Conservation (phyloP, 2,329 filamentous ascomycete genomes). For the Microsporum canis region DNA sequence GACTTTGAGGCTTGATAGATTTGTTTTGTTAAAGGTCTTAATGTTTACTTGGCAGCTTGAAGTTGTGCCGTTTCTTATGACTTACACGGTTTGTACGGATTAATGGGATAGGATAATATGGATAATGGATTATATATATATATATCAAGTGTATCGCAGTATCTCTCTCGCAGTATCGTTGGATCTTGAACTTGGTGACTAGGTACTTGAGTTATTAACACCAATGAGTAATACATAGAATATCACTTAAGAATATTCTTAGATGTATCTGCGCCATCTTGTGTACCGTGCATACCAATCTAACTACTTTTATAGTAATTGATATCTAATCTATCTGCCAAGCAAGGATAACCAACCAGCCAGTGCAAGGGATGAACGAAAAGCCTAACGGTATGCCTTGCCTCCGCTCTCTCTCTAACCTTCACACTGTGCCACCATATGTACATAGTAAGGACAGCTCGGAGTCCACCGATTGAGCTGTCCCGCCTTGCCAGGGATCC, state of each 20-base stretch:
- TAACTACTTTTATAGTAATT: not conserved
- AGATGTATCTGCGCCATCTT: not conserved
- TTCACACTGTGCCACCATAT: not conserved
- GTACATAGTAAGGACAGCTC: not conserved
- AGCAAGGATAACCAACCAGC: not conserved
- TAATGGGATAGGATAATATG: not conserved
- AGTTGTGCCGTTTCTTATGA: not conserved
- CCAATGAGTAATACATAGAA: too few species aligned
- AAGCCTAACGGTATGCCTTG: not conserved
- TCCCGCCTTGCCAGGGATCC: not conserved
- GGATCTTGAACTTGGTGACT: too few species aligned
- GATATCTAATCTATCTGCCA: not conserved
- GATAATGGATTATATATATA: not conserved
- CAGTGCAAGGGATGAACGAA: not conserved
- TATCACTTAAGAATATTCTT: too few species aligned
- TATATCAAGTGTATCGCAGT: too few species aligned
- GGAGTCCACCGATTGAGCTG: not conserved
- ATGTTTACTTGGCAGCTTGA: not conserved
- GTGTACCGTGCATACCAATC: not conserved
- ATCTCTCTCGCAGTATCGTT: too few species aligned
- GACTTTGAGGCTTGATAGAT: conserved; percentile 16
- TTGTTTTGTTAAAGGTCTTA: not conserved
- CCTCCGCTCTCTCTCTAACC: not conserved
- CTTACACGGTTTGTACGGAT: not conserved
- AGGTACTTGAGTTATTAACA: too few species aligned